A percentile compares a stretch with the other conserved stretches of the same genome.
Conservation (phyloP, 2,329 filamentous ascomycete genomes). For the Elsinoe necatrix region DNA sequence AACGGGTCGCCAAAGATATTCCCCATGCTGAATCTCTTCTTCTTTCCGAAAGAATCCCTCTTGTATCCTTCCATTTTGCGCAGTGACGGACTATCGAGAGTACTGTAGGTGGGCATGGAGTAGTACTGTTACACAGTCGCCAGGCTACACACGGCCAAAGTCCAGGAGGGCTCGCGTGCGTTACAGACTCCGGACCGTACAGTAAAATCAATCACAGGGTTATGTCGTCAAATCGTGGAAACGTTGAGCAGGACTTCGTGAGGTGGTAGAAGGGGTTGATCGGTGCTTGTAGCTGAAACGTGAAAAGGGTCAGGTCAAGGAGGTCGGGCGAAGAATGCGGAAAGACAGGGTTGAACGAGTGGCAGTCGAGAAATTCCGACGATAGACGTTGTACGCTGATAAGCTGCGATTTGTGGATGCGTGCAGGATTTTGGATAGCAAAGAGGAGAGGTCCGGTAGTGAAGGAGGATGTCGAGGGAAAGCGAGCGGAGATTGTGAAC, state of each 20-base stretch:
- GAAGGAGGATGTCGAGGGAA: neutral
- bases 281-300: slow-evolving; percentile 7
- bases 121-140: slow-evolving; percentile 4
- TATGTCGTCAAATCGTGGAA: slow-evolving; percentile 14
- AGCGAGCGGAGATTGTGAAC: neutral
- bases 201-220: slow-evolving; percentile 7
- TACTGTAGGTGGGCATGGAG: slow-evolving; percentile 64
- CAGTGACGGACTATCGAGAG: slow-evolving; percentile 60
- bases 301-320: slow-evolving; percentile 3
- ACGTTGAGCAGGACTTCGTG: slow-evolving; percentile 8
- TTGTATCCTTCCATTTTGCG: slow-evolving; percentile 66
- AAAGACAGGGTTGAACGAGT: slow-evolving; percentile 11
- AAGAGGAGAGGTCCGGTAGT: neutral
- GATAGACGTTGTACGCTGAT: neutral
- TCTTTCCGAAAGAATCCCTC: slow-evolving; percentile 30
- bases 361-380: slow-evolving; percentile 16
- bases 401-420: neutral
- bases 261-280: slow-evolving; percentile 10
- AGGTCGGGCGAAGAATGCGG: slow-evolving; percentile 8
- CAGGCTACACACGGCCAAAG: neutral
- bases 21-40: slow-evolving; percentile 60
- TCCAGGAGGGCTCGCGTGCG: slow-evolving; percentile 1
- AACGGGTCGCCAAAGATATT: slow-evolving; percentile 96
- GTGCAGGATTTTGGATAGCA: no score
- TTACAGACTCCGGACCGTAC: slow-evolving; percentile 2